phyloP scores from a whole-genome alignment of 139 green algal species.

The Klebsormidium nitens region DNA sequence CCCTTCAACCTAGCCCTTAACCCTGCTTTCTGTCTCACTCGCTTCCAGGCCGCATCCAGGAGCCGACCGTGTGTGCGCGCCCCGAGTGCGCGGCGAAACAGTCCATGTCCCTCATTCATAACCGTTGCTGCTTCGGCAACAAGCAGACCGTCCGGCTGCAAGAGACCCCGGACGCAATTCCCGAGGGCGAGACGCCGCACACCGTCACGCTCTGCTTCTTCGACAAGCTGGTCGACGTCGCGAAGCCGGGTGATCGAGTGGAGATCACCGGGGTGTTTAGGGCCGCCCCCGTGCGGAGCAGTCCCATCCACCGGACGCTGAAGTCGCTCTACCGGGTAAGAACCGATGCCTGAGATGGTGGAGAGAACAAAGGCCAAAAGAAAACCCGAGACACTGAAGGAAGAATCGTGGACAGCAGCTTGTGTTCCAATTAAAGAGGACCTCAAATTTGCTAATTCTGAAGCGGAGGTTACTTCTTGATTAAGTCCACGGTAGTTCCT shows the following conservation, averaged over 20 bases:
- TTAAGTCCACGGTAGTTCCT: not conserved
- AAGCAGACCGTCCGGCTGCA: constrained; percentile 75
- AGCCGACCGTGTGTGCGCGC: constrained; percentile 64
- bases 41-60: constrained; percentile 59
- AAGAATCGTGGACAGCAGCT: no score
- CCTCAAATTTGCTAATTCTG: no score
- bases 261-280: constrained; percentile 70
- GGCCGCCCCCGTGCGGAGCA: constrained; percentile 67
- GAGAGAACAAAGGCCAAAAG: no score
- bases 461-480: no score
- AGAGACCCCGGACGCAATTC: constrained; percentile 90
- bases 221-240: constrained; percentile 56
- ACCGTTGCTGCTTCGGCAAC: constrained; percentile 76
- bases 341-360: no score
- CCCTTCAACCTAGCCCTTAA: no score
- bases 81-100: constrained; percentile 48
- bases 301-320: constrained; percentile 48
- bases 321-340: constrained; percentile 59
- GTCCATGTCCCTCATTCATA: constrained; percentile 74
- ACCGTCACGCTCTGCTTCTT: constrained; percentile 76
- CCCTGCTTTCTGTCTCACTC: no score
- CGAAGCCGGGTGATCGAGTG: constrained; percentile 70
- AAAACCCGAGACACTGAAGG: no score
- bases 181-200: constrained; percentile 95
- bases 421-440: no score